A percentile compares a stretch with the other conserved stretches of the same genome.
Evolutionary conservation across 1,139 yeast genomes (phyloP).

Genomic region (Meyerozyma sp.): DNA sequence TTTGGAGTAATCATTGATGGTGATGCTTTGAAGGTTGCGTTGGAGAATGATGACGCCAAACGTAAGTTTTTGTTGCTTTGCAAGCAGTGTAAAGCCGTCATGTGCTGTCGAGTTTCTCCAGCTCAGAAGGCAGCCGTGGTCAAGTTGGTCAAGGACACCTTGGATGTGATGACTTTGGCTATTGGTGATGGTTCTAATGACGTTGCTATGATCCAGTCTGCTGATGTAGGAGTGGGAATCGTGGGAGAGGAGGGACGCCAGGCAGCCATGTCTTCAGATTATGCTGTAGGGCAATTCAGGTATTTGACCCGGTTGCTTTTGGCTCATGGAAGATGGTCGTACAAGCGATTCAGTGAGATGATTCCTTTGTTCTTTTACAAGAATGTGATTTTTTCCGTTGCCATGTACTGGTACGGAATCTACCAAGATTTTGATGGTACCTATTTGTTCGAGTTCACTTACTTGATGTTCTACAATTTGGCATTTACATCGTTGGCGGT

Average conservation of each 20-base stretch:
- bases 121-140: constrained; percentile 96
- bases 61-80: constrained; percentile 78
- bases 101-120: constrained; percentile 96
- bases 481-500: constrained; percentile 95
- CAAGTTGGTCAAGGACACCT: constrained; percentile 67
- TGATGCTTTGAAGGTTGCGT: constrained; percentile 74
- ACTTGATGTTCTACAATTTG: constrained; percentile 85
- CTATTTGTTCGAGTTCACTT: constrained; percentile 87
- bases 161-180: constrained; percentile 85
- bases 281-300: constrained; percentile 93
- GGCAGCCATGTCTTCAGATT: constrained; percentile 97
- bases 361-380: constrained; percentile 91
- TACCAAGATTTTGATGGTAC: constrained; percentile 85
- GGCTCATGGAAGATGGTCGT: constrained; percentile 97
- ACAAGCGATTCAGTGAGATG: constrained; percentile 88
- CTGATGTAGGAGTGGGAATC: constrained; percentile 96
- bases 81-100: constrained; percentile 88
- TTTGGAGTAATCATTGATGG: constrained; percentile 91
- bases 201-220: constrained; percentile 98
- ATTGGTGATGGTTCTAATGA: constrained; percentile 99
- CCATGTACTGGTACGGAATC: constrained; percentile 91
- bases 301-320: constrained; percentile 70
- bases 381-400: constrained; percentile 81
- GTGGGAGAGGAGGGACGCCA: constrained; percentile 99
- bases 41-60: constrained; percentile 49